Evolutionary conservation across 106 monocot species (phyloP).

Genomic region (Hemerocallis citrina): DNA sequence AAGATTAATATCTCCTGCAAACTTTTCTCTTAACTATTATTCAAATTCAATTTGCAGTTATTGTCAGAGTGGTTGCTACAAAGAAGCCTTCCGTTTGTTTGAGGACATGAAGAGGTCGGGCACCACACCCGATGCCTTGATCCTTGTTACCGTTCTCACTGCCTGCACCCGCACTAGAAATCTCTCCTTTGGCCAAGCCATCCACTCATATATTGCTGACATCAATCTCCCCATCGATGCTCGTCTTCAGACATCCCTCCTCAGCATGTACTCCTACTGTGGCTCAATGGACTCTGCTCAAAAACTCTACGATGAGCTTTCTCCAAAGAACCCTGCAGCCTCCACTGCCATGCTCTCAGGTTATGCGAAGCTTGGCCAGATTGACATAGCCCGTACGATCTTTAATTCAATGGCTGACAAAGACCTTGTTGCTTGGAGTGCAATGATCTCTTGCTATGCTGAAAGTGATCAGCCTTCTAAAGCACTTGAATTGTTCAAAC

Average conservation of each 20-base stretch:
- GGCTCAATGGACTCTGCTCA: constrained; percentile 42
- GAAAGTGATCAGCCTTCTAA: constrained; percentile 49
- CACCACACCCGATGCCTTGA: constrained; percentile 22
- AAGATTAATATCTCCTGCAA: too few relatives aligned
- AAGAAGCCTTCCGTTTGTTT: constrained; percentile 56
- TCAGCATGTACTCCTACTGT: constrained; percentile 53
- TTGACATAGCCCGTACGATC: constrained; percentile 34
- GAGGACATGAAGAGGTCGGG: constrained; percentile 39
- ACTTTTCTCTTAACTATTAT: too few relatives aligned
- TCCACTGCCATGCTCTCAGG: constrained; percentile 65
- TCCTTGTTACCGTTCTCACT: constrained; percentile 41
- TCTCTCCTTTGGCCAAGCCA: constrained; percentile 15
- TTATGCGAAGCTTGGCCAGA: constrained; percentile 37
- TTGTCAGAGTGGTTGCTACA: constrained; percentile 44
- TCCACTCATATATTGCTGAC: constrained; percentile 38
- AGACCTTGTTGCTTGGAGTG: constrained; percentile 61
- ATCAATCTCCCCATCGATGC: constrained; percentile 1
- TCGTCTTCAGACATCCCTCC: not conserved
- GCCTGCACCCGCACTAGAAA: constrained; percentile 43
- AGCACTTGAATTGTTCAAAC: constrained; percentile 50
- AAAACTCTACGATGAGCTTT: constrained; percentile 32
- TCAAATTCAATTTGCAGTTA: constrained; percentile 35
- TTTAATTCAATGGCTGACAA: constrained; percentile 41
- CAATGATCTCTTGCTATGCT: constrained; percentile 55
- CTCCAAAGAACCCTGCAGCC: constrained; percentile 37